Evolutionary conservation across 1,284 basidiomycete genomes (phyloP).

Genomic region (Dichomitus squalens): DNA sequence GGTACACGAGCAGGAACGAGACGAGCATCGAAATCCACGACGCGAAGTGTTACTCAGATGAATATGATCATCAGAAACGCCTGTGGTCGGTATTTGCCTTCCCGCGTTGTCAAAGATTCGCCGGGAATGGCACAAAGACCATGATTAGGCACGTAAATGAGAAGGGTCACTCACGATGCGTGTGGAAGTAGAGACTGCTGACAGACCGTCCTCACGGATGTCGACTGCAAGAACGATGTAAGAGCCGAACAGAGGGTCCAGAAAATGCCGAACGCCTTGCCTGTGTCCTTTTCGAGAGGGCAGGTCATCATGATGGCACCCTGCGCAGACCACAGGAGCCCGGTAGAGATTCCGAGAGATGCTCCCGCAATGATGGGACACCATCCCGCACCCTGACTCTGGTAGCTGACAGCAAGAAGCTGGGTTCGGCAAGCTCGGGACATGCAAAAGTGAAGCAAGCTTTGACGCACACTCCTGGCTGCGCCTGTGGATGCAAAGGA

Average conservation of each 20-base stretch:
- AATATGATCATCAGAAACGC: conserved; percentile 46
- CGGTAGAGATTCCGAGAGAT: conserved; percentile 58
- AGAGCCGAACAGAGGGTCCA: conserved; percentile 56
- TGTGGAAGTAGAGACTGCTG: conserved; percentile 40
- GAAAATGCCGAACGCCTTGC: conserved; percentile 46
- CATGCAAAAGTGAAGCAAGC: not conserved
- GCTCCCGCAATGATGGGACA: conserved; percentile 58
- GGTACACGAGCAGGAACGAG: conserved; percentile 39
- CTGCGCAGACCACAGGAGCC: conserved; percentile 63
- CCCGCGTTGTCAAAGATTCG: not conserved
- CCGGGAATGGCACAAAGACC: not conserved
- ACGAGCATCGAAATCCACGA: conserved; percentile 41
- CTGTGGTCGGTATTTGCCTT: conserved; percentile 14
- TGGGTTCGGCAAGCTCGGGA: not conserved
- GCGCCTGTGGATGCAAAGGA: no score
- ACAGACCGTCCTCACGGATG: conserved; percentile 34
- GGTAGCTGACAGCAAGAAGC: conserved; percentile 30
- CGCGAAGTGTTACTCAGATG: conserved; percentile 40
- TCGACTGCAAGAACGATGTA: conserved; percentile 53
- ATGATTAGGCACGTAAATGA: not conserved
- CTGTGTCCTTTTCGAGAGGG: conserved; percentile 57
- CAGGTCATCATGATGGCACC: conserved; percentile 63
- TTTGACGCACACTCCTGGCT: no score
- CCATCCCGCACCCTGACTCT: conserved; percentile 40
- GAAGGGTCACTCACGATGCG: conserved; percentile 34